These are phyloP conservation scores for Cryptococcus sp. DNA, from an alignment of 1,284 basidiomycete species.

Conservation along the genomic window DNA sequence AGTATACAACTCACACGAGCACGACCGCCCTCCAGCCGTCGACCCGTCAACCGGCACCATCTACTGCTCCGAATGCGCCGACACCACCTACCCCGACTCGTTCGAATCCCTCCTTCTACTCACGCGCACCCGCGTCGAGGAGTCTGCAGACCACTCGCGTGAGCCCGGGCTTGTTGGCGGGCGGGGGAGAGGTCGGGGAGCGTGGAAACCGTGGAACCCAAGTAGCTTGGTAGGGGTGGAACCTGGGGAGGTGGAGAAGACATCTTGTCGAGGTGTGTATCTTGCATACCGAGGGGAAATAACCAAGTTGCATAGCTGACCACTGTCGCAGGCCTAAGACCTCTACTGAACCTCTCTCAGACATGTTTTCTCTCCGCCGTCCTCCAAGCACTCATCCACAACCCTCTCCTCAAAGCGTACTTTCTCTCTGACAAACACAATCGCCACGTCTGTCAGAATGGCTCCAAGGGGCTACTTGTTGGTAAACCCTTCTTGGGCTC, in stretches of 20 bases:
- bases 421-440: slow-evolving; percentile 70
- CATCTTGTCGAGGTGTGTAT: slow-evolving; percentile 34
- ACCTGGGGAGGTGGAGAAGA: slow-evolving; percentile 14
- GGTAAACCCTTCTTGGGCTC: slow-evolving; percentile 33
- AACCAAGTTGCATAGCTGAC: neutral
- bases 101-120: slow-evolving; percentile 52
- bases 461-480: slow-evolving; percentile 29
- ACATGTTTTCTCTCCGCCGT: slow-evolving; percentile 95
- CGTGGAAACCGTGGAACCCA: slow-evolving; percentile 32
- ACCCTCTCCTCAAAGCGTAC: slow-evolving; percentile 84
- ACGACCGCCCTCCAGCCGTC: slow-evolving; percentile 57
- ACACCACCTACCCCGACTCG: slow-evolving; percentile 57
- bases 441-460: slow-evolving; percentile 41
- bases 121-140: slow-evolving; percentile 54
- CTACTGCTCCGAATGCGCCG: slow-evolving; percentile 60
- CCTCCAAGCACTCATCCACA: slow-evolving; percentile 88
- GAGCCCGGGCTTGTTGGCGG: slow-evolving; percentile 54
- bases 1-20: neutral
- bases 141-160: slow-evolving; percentile 56
- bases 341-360: slow-evolving; percentile 79
- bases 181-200: slow-evolving; percentile 29
- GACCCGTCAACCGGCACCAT: slow-evolving; percentile 60
- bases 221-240: slow-evolving; percentile 18
- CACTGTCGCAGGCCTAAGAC: slow-evolving; percentile 63
- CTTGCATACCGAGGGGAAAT: neutral